Conservation (phyloP, 805 yeast genomes). For the Candida qinlingensis region DNA sequence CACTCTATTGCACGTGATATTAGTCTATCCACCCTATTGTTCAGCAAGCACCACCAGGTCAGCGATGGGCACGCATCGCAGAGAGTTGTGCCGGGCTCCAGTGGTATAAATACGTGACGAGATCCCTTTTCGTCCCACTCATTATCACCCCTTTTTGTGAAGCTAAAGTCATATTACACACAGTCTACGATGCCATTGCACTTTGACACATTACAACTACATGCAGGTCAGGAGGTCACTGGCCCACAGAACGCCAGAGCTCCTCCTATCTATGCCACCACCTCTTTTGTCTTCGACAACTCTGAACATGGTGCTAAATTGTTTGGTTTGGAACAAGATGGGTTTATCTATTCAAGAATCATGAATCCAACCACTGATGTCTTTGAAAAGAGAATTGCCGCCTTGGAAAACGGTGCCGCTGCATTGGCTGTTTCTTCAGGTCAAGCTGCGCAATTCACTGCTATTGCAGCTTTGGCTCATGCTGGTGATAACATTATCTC, state of each 20-base stretch:
- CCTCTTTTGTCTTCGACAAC: slow-evolving; percentile 82
- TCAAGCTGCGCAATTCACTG: slow-evolving; percentile 90
- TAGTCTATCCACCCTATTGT: neutral
- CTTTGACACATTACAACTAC: slow-evolving; percentile 88
- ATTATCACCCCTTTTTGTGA: neutral
- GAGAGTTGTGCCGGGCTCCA: neutral
- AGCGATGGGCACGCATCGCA: neutral
- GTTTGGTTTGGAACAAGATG: slow-evolving; percentile 79
- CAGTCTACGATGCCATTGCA: slow-evolving; percentile 39
- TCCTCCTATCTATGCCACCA: slow-evolving; percentile 87
- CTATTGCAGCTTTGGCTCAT: slow-evolving; percentile 78
- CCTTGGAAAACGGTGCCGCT: slow-evolving; percentile 84
- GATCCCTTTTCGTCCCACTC: neutral
- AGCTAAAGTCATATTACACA: too few relatives aligned
- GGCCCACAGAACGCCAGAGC: slow-evolving; percentile 64
- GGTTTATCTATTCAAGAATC: slow-evolving; percentile 84
- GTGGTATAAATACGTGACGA: neutral
- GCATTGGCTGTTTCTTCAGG: slow-evolving; percentile 93
- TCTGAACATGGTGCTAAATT: slow-evolving; percentile 90
- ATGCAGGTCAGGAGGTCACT: slow-evolving; percentile 85
- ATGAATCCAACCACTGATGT: slow-evolving; percentile 92
- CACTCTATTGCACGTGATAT: slow-evolving; percentile 3
- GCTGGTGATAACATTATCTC: slow-evolving; percentile 87
- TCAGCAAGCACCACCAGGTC: neutral
- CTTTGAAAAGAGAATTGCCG: slow-evolving; percentile 88